phyloP scores from a whole-genome alignment of 2,329 filamentous ascomycete species.

The Microdochium bolleyi region DNA sequence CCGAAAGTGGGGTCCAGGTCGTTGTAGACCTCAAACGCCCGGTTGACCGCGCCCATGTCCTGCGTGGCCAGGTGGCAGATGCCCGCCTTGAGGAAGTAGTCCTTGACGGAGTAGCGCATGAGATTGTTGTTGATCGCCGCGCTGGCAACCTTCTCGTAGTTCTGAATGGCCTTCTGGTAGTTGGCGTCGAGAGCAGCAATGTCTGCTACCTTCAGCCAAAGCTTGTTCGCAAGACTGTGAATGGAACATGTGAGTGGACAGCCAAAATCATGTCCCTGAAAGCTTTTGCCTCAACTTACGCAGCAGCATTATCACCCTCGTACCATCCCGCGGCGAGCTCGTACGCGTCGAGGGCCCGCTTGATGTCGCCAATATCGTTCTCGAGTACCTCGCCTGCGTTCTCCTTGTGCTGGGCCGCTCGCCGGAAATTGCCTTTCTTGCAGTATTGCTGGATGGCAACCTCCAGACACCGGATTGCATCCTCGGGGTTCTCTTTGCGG shows the following conservation, averaged over 20 bases:
- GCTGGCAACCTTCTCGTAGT: conserved; percentile 77
- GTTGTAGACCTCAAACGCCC: conserved; percentile 74
- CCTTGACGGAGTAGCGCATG: conserved; percentile 90
- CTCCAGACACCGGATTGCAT: conserved; percentile 74
- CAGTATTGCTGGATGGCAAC: conserved; percentile 81
- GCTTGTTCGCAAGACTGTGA: conserved; percentile 79
- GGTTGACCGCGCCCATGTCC: conserved; percentile 70
- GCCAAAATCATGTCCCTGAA: background rate
- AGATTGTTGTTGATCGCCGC: conserved; percentile 80
- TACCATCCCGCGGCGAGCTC: conserved; percentile 85
- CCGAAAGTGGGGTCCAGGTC: conserved; percentile 73
- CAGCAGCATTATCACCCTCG: conserved; percentile 75
- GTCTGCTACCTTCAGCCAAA: conserved; percentile 88
- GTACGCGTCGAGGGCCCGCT: conserved; percentile 74
- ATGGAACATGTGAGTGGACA: conserved; percentile 1
- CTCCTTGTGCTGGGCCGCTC: conserved; percentile 87
- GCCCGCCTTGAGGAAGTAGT: conserved; percentile 90
- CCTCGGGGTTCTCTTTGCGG: conserved; percentile 73
- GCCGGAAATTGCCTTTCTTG: conserved; percentile 79
- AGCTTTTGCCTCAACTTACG: conserved; percentile 46
- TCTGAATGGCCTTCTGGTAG: conserved; percentile 74
- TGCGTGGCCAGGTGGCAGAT: conserved; percentile 73
- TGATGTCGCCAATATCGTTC: conserved; percentile 68
- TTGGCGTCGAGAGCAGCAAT: conserved; percentile 73
- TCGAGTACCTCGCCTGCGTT: conserved; percentile 82